phyloP scores from a whole-genome alignment of 2,329 filamentous ascomycete genomes.

The Trichoderma pleuroti region DNA sequence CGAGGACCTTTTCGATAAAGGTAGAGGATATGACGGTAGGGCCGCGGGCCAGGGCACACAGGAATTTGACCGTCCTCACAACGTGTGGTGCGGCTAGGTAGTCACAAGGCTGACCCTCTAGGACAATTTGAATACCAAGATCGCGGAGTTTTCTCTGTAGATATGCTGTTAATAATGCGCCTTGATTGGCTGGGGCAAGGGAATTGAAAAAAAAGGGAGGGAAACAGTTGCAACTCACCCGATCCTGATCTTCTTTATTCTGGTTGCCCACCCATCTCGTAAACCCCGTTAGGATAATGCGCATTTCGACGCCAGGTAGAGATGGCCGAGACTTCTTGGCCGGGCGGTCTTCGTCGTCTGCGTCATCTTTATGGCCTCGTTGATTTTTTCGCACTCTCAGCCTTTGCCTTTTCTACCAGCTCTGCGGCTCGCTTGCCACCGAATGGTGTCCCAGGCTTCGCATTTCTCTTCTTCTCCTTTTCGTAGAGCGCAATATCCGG shows the following conservation, averaged over 20 bases:
- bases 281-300: conserved; percentile 80
- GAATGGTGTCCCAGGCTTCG: conserved; percentile 51
- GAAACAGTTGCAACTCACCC: conserved; percentile 53
- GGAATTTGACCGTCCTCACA: conserved; percentile 89
- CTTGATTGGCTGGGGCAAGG: neutral
- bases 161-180: neutral
- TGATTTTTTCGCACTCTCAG: conserved; percentile 21
- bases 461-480: conserved; percentile 79
- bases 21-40: conserved; percentile 72
- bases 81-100: conserved; percentile 85
- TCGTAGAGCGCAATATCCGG: conserved; percentile 87
- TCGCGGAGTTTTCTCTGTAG: conserved; percentile 72
- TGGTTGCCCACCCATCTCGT: conserved; percentile 73
- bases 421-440: conserved; percentile 62
- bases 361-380: conserved; percentile 34
- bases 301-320: conserved; percentile 63
- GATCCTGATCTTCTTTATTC: conserved; percentile 74
- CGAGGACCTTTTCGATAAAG: conserved; percentile 76
- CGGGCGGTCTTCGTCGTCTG: conserved; percentile 43
- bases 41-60: conserved; percentile 78
- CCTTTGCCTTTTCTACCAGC: conserved; percentile 51
- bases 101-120: conserved; percentile 72
- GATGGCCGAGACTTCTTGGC: conserved; percentile 60
- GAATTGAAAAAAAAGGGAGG: neutral
- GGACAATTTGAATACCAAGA: conserved; percentile 75